Evolutionary conservation across 495 filamentous ascomycete species (phyloP).

Genomic region (Aspergillus carlsbadensis): DNA sequence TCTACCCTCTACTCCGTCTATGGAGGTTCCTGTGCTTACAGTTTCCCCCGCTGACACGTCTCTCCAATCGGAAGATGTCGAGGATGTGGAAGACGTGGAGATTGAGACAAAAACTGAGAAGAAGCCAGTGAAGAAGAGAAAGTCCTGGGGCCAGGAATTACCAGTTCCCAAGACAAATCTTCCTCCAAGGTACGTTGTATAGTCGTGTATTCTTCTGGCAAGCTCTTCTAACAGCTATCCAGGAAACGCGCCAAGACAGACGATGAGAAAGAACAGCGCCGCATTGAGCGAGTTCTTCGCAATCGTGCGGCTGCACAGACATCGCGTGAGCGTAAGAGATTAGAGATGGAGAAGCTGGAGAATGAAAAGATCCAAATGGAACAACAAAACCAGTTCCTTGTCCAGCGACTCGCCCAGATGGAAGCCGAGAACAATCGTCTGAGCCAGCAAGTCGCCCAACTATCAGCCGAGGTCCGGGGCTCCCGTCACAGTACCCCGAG

Average conservation of each 20-base stretch:
- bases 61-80: conserved; percentile 21
- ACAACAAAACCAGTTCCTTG: conserved; percentile 68
- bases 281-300: conserved; percentile 93
- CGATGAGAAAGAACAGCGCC: conserved; percentile 97
- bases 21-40: conserved; percentile 42
- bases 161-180: conserved; percentile 96
- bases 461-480: conserved; percentile 59
- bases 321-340: conserved; percentile 90
- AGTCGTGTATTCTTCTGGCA: neutral
- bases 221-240: neutral
- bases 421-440: conserved; percentile 66
- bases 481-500: conserved; percentile 44
- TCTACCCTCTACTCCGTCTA: conserved; percentile 29
- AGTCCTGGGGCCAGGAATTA: conserved; percentile 98
- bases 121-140: conserved; percentile 91
- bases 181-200: conserved; percentile 73
- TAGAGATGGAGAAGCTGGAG: conserved; percentile 89
- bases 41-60: conserved; percentile 53
- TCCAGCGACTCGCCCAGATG: conserved; percentile 60
- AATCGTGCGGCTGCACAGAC: conserved; percentile 96
- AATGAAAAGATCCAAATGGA: conserved; percentile 66
- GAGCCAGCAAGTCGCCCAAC: conserved; percentile 61
- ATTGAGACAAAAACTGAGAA: conserved; percentile 46
- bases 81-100: conserved; percentile 26
- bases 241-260: conserved; percentile 98